Conservation (phyloP, 2,329 filamentous ascomycete species). For the Pseudogymnoascus sp. region DNA sequence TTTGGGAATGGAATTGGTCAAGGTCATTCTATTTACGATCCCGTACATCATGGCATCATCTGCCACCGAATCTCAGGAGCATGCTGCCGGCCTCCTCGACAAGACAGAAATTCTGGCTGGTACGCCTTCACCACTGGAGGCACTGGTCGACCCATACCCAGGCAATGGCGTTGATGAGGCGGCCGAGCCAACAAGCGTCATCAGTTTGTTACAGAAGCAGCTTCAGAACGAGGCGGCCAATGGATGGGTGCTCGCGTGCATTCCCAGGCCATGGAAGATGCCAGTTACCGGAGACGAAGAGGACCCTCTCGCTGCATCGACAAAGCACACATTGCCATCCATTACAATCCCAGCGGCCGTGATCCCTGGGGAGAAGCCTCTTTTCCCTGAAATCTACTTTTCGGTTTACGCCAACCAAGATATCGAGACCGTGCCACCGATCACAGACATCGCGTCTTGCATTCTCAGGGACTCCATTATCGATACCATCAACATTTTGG, state of each 20-base stretch:
- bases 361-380: conserved; percentile 61
- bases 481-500: conserved; percentile 88
- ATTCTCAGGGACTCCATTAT: conserved; percentile 77
- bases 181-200: conserved; percentile 59
- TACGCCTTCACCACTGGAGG: conserved; percentile 76
- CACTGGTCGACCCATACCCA: conserved; percentile 78
- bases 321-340: conserved; percentile 69
- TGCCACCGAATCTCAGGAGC: conserved; percentile 61
- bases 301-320: conserved; percentile 49
- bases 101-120: conserved; percentile 93
- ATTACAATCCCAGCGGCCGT: conserved; percentile 71
- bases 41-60: conserved; percentile 78
- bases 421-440: conserved; percentile 76
- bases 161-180: conserved; percentile 55
- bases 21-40: conserved; percentile 90
- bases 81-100: conserved; percentile 72
- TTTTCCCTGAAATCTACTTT: conserved; percentile 90
- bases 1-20: conserved; percentile 79
- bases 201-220: conserved; percentile 78
- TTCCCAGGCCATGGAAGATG: conserved; percentile 62
- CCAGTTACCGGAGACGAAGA: conserved; percentile 50
- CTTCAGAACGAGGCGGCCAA: conserved; percentile 67
- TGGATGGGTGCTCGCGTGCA: conserved; percentile 65
- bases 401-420: conserved; percentile 88
- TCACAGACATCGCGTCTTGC: conserved; percentile 67